A percentile compares a stretch with the other conserved stretches of the same genome.
These are phyloP conservation scores for Avicennia marina DNA, from an alignment of 257 asterid genomes.

Conservation along the genomic window DNA sequence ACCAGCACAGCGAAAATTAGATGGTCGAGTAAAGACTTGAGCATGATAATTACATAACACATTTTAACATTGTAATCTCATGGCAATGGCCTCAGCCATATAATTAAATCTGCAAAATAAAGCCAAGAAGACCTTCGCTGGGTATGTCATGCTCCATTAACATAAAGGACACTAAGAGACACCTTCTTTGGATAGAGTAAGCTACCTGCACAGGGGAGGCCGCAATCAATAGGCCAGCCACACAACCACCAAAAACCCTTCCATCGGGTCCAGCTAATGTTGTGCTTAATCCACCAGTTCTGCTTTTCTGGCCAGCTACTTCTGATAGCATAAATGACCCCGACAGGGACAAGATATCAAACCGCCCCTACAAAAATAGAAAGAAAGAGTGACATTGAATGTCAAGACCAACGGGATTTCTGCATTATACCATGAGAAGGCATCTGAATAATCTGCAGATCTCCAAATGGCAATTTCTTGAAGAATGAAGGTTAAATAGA, in stretches of 20 bases:
- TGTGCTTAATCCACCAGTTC: conserved; percentile 56
- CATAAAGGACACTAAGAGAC: no score
- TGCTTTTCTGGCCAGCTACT: conserved; percentile 43
- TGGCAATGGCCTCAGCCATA: no score
- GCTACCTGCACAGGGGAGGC: conserved; percentile 60
- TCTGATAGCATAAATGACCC: conserved; percentile 60
- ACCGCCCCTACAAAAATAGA: conserved; percentile 40
- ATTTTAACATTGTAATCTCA: no score
- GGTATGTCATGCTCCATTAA: neutral
- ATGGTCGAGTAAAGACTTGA: no score
- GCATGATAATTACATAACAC: no score
- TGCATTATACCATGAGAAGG: neutral
- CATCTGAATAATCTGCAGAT: no score
- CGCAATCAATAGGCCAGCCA: conserved; percentile 55
- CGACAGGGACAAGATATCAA: conserved; percentile 50
- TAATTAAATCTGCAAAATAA: no score
- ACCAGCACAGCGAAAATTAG: no score
- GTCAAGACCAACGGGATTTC: neutral
- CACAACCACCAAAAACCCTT: conserved; percentile 65
- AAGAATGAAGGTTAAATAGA: no score
- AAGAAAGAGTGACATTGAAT: neutral
- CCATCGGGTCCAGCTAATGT: conserved; percentile 62
- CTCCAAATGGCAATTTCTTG: no score
- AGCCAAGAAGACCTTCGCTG: no score
- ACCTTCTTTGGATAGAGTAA: conserved; percentile 8